A percentile compares a stretch with the other conserved stretches of the same genome.
Conservation (phyloP, 1,284 basidiomycete genomes). For the Tylopilus sp. region DNA sequence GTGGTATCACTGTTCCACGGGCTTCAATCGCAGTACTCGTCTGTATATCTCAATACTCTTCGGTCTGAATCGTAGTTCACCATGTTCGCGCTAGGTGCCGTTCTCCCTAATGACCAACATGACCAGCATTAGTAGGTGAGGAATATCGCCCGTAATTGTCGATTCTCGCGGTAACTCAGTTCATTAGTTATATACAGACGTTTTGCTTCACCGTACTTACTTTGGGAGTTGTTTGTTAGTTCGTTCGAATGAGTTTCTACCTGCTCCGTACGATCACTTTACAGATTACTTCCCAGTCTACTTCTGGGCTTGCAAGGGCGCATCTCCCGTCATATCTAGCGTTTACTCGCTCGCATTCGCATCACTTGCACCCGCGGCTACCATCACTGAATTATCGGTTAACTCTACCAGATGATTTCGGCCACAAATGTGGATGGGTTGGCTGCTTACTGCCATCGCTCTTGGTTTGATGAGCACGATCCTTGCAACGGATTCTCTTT, state of each 20-base stretch:
- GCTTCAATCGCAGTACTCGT: neutral
- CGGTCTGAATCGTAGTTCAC: neutral
- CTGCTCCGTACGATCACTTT: neutral
- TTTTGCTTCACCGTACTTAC: neutral
- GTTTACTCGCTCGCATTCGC: conserved; percentile 4
- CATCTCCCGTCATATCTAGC: conserved; percentile 7
- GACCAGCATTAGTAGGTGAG: conserved; percentile 16
- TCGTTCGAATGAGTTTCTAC: neutral
- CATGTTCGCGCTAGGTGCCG: conserved; percentile 1
- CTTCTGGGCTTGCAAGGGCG: neutral
- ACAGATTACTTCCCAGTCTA: conserved; percentile 14
- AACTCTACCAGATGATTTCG: conserved; percentile 7
- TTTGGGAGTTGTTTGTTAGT: conserved; percentile 1
- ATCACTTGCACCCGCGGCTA: neutral
- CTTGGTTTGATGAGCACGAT: conserved; percentile 6
- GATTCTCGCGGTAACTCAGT: no score
- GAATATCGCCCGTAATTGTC: neutral
- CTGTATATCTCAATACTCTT: neutral
- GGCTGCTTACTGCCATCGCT: neutral
- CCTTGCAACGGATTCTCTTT: no score
- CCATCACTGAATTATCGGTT: conserved; percentile 2
- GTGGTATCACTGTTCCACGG: conserved; percentile 16
- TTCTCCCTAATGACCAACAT: neutral
- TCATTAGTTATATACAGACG: conserved; percentile 10
- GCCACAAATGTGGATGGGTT: conserved; percentile 13